phyloP scores from a whole-genome alignment of 1,284 basidiomycete species.

The Fomitopsis palustris region DNA sequence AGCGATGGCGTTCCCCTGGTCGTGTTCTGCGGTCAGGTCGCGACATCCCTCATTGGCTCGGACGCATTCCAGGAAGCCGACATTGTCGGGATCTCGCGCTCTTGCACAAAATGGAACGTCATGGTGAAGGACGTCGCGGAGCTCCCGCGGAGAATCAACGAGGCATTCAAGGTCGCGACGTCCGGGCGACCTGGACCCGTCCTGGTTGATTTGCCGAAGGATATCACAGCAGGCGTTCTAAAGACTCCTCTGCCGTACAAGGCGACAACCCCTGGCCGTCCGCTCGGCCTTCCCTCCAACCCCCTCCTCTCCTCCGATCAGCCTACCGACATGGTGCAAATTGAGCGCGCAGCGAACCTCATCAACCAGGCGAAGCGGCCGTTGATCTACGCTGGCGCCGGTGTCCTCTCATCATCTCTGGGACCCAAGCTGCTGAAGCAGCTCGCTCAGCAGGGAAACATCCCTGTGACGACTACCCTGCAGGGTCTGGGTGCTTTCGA shows the following conservation, averaged over 20 bases:
- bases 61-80: conserved; percentile 99
- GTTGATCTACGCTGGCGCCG: conserved; percentile 92
- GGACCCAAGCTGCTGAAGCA: conserved; percentile 84
- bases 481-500: conserved; percentile 96
- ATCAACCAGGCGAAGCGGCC: conserved; percentile 93
- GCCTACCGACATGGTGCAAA: conserved; percentile 59
- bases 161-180: conserved; percentile 99
- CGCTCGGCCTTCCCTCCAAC: conserved; percentile 77
- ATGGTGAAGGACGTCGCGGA: conserved; percentile 99
- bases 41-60: conserved; percentile 95
- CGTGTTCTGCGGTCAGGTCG: conserved; percentile 97
- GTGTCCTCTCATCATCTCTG: conserved; percentile 79
- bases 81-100: conserved; percentile 91
- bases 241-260: conserved; percentile 85
- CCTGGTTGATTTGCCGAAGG: conserved; percentile 96
- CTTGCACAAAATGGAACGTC: conserved; percentile 99
- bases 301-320: conserved; percentile 57
- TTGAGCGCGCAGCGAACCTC: conserved; percentile 82
- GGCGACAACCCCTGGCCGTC: conserved; percentile 82
- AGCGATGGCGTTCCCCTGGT: conserved; percentile 94
- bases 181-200: conserved; percentile 96
- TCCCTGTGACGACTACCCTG: conserved; percentile 95
- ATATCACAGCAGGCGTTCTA: conserved; percentile 92
- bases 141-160: conserved; percentile 93
- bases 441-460: conserved; percentile 84